Evolutionary conservation across 768 basidiomycete species (phyloP).

Genomic region (Pisolithus tinctorius): DNA sequence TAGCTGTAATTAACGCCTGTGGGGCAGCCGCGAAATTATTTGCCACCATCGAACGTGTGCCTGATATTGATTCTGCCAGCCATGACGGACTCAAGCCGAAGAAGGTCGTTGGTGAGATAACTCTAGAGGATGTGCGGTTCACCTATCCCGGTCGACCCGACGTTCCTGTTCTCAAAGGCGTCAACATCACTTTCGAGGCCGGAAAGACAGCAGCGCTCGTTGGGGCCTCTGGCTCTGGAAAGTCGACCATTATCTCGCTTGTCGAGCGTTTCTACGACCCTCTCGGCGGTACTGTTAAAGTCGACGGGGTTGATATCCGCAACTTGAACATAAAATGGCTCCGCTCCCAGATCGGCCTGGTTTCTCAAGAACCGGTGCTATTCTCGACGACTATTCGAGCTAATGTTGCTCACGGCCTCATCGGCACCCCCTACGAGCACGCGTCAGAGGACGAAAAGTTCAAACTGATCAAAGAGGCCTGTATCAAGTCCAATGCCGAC

Average conservation of each 20-base stretch:
- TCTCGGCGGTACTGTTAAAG: slow-evolving; percentile 51
- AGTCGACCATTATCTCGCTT: slow-evolving; percentile 70
- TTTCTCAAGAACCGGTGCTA: slow-evolving; percentile 82
- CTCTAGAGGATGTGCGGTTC: slow-evolving; percentile 71
- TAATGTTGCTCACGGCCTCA: slow-evolving; percentile 83
- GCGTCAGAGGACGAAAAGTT: slow-evolving; percentile 69
- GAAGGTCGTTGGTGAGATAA: slow-evolving; percentile 61
- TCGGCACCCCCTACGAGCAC: slow-evolving; percentile 63
- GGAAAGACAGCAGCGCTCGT: slow-evolving; percentile 77
- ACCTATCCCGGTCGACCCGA: slow-evolving; percentile 80
- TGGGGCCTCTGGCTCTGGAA: slow-evolving; percentile 75
- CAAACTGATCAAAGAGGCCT: slow-evolving; percentile 76
- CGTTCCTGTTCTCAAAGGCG: slow-evolving; percentile 71
- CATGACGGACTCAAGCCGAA: slow-evolving; percentile 63
- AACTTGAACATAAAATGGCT: slow-evolving; percentile 81
- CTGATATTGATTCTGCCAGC: slow-evolving; percentile 75
- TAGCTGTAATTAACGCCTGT: slow-evolving; percentile 70
- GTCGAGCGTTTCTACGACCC: slow-evolving; percentile 92
- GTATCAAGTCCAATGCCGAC: slow-evolving; percentile 84
- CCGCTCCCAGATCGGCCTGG: slow-evolving; percentile 80
- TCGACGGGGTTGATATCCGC: slow-evolving; percentile 71
- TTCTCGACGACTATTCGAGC: slow-evolving; percentile 79
- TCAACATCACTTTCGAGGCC: slow-evolving; percentile 60
- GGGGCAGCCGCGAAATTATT: slow-evolving; percentile 86
- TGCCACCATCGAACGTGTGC: slow-evolving; percentile 81